Base-by-base conservation (phyloP, 805 yeast genomes). In the Cephaloascus fragrans region DNA sequence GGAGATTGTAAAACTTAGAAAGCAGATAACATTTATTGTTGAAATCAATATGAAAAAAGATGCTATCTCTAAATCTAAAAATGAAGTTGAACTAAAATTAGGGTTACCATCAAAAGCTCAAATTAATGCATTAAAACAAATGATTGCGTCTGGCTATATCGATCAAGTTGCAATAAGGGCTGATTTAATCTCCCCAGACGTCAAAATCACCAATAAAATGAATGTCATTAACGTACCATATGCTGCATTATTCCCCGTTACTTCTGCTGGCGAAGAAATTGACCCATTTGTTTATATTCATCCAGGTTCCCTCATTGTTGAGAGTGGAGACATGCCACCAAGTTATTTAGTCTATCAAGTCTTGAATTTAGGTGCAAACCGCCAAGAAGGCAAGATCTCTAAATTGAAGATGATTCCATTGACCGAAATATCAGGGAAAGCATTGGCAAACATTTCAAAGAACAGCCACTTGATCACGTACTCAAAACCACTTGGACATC, bases 401-500 rank as follows among this genome's bases (percentile, higher is more conserved):
- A 67, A 65, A 41, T 64, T 80, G 36, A 69, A 95, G 49, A 73
- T 93, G 75, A 77, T 74, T 46, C 79, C 89, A 0, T 63, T 93
- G 47, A 84, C 85, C 26, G 90, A 85, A 41, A 72, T 89, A 31
- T 62, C 74, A 4, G 88, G 88, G 3, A 71, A 75, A 18, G 89
- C 89, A 36, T 60, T 93, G 38, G 75, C 90, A 6, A 85, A 84
- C 46, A 69, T 93, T 16, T 89, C 87, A 15, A 82, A 80, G 47
- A 65, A 64, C 20, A 79, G 94, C 15, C 77, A 83, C 1, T 62
- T 90, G 36, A 52, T 90, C 33, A 77, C 90, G 0, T 89, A 83
- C 57, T 87, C 97, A 19, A 90, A 89, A 52, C 97, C 97, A 0
- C 61, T 90, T 38, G 95, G 95, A 0, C 83, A 85, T 40, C 96